Base-by-base conservation (phyloP, 2,329 filamentous ascomycete genomes). In the Aspergillus candidus region DNA sequence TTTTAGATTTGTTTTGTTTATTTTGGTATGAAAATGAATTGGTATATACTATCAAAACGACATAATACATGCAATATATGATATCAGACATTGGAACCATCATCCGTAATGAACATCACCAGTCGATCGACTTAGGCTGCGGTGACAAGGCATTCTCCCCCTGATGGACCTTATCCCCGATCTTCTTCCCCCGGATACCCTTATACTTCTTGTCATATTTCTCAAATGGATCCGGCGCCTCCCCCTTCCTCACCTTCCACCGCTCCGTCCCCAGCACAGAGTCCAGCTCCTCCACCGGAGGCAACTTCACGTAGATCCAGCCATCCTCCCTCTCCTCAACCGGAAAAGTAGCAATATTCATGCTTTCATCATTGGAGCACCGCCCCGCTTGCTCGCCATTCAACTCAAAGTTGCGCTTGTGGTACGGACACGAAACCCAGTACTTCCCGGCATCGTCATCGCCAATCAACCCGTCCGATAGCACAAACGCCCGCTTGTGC, bases 381-480 rank as follows among this genome's bases (percentile, higher is more conserved):
- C 77, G 74, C 2, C 88, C 88, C 0, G 79, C 76, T 40, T 80
- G 70, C 27, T 75, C 71, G 34, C 82, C 82, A 32, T 74, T 75
- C 35, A 94, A 79, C 60, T 88, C 81, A 64, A 85, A 95, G 70
- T 94, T 94, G 53, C 88, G 82, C 72, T 95, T 95, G 72, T 94
- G 89, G 66, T 84, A 82, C 0, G 89, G 89, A 60, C 88, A 95
- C 1, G 83, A 88, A 13, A 95, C 79, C 83, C 85, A 94, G n/a
- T 89, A 82, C 47, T 82, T 82, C 49, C 79, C 74, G 35, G 73
- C 65, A 47, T 70, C 57, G 37, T 69, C 63, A 37, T 70, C 83
- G 33, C 90, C 89, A 37, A 95, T 77, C 7, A 95, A 71, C 1
- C 88, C 88, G 61, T 95, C 90, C 0, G 84, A 85, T 18, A 95